phyloP scores from a whole-genome alignment of 2,329 filamentous ascomycete genomes.

The Xylaria sp. region DNA sequence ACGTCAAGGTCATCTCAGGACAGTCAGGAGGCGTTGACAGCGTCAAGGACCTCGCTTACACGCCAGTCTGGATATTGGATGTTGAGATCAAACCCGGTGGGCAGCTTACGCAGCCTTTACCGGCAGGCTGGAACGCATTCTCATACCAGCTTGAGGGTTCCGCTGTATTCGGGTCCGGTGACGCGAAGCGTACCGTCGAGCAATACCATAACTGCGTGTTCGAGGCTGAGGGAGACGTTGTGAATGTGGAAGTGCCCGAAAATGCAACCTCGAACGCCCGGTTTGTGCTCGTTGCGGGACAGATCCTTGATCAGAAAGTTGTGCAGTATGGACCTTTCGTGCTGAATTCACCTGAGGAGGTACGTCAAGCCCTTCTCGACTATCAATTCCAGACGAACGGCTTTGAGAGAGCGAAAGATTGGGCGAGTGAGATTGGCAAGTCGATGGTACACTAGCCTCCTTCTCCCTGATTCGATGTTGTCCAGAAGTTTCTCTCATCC shows the following conservation, averaged over 20 bases:
- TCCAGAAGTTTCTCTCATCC: background rate
- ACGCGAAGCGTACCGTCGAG: conserved; percentile 64
- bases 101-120: conserved; percentile 78
- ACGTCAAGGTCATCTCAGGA: conserved; percentile 90
- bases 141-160: conserved; percentile 84
- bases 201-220: conserved; percentile 93
- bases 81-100: conserved; percentile 83
- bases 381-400: conserved; percentile 73
- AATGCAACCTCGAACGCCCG: conserved; percentile 64
- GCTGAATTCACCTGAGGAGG: conserved; percentile 69
- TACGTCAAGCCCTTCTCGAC: conserved; percentile 74
- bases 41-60: conserved; percentile 91
- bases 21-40: conserved; percentile 85
- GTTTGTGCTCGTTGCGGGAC: conserved; percentile 74
- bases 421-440: conserved; percentile 70
- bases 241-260: conserved; percentile 76
- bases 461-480: background rate
- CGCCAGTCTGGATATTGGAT: conserved; percentile 96
- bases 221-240: conserved; percentile 78
- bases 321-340: conserved; percentile 80
- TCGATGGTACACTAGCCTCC: conserved; percentile 45
- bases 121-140: conserved; percentile 88
- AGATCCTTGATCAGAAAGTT: conserved; percentile 75
- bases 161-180: conserved; percentile 69
- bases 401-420: conserved; percentile 75